A percentile compares a stretch with the other conserved stretches of the same genome.
phyloP scores from a whole-genome alignment of 176 grass and related monocot species.

The Oryza australiensis region DNA sequence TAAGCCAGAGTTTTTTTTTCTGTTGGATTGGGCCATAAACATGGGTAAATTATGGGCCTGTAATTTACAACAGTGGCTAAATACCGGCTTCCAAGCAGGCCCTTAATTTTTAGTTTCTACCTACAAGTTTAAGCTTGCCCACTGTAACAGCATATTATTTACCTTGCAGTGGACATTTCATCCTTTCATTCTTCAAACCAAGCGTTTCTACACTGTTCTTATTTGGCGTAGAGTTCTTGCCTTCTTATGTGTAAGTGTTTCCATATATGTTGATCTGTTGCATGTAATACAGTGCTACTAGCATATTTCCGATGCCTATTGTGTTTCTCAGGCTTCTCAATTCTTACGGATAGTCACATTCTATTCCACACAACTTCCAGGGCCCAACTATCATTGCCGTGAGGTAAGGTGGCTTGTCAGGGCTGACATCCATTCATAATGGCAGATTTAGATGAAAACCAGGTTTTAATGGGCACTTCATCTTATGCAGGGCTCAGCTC shows the following conservation, averaged over 20 bases:
- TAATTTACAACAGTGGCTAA: too few species aligned
- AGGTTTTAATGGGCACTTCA: not conserved
- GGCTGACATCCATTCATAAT: not conserved
- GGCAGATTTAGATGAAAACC: not conserved
- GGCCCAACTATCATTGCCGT: slow-evolving; percentile 87
- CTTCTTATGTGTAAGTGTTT: slow-evolving; percentile 76
- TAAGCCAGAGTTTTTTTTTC: too few species aligned
- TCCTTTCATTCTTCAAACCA: slow-evolving; percentile 79
- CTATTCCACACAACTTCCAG: slow-evolving; percentile 89
- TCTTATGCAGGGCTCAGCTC: slow-evolving; percentile 55
- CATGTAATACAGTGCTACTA: not conserved
- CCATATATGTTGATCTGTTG: slow-evolving; percentile 4
- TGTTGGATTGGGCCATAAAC: too few species aligned
- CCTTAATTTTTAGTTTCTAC: not conserved
- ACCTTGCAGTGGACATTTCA: slow-evolving; percentile 84
- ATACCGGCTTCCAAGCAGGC: too few species aligned
- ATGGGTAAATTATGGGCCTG: too few species aligned
- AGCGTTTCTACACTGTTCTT: slow-evolving; percentile 83
- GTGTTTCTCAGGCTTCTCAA: slow-evolving; percentile 67
- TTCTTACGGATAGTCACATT: slow-evolving; percentile 81
- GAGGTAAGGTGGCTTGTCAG: slow-evolving; percentile 48
- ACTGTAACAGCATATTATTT: not conserved
- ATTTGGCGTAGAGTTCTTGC: slow-evolving; percentile 84
- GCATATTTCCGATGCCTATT: not conserved
- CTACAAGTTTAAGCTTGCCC: not conserved